phyloP scores from a whole-genome alignment of 202 grass and related monocot species.

The Panicum hallii region DNA sequence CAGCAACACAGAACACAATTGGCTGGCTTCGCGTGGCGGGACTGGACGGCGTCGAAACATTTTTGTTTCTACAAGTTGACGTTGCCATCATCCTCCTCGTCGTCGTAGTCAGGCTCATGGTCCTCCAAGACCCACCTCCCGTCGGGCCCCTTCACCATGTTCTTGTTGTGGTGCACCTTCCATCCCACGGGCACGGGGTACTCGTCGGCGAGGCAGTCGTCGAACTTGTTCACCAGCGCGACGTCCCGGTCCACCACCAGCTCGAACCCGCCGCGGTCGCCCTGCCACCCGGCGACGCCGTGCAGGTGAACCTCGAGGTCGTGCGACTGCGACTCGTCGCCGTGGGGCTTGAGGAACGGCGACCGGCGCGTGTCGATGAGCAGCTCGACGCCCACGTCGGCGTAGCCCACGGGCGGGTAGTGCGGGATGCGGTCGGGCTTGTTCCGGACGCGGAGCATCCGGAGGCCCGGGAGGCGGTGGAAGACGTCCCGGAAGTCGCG shows the following conservation, averaged over 20 bases:
- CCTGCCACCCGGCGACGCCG: conserved; percentile 72
- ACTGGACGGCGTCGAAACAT: conserved; percentile 7
- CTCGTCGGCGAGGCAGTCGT: conserved; percentile 74
- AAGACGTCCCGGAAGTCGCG: conserved; percentile 60
- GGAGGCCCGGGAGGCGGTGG: conserved; percentile 59
- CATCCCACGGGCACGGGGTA: conserved; percentile 71
- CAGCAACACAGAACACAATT: conserved; percentile 9
- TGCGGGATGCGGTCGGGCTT: conserved; percentile 61
- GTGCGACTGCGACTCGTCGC: conserved; percentile 65
- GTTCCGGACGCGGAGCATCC: conserved; percentile 79
- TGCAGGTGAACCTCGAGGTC: conserved; percentile 90
- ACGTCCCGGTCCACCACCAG: conserved; percentile 76
- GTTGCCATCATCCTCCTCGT: background rate
- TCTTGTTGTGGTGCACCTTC: conserved; percentile 78
- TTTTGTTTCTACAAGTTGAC: background rate
- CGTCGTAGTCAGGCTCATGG: conserved; percentile 63
- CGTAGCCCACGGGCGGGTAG: conserved; percentile 75
- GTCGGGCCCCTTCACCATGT: conserved; percentile 67
- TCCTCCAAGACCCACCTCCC: conserved; percentile 77
- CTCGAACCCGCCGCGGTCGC: conserved; percentile 53
- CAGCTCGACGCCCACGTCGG: conserved; percentile 74
- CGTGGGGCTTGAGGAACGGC: conserved; percentile 72
- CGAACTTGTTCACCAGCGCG: conserved; percentile 81
- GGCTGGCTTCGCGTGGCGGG: conserved; percentile 7
- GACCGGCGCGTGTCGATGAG: conserved; percentile 71